Evolutionary conservation across 768 basidiomycete genomes (phyloP), one percentile per base, ranked within the genome.

Genomic region (Collybia mongolica): DNA sequence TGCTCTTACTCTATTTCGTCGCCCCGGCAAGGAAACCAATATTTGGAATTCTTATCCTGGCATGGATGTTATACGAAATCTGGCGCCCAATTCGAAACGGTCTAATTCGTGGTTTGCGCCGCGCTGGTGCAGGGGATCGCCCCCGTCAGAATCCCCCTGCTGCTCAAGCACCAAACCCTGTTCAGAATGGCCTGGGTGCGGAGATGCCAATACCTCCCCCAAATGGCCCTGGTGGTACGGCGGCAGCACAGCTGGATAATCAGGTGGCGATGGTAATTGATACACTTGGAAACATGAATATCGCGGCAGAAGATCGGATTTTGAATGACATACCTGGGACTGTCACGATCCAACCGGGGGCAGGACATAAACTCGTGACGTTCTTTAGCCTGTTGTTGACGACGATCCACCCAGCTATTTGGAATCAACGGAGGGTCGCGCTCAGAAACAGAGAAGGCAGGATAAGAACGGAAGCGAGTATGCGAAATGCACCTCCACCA

Each of bases 21-120:
- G 83, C 84, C 3, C 88, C 88, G 0, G 77, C 84, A 6, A 76
- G 84, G 55, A 86, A 87, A 48, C 88, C 88, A 5, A 62, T 90
- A 17, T 78, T 90, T 51, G 85, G 82, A 29, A 55, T 87, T 35
- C 67, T 89, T 49, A 75, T 90, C 24, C 66, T 83, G 19, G 79
- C 73, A 2, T 90, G 86, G 86, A 80, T 88, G 64, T 48, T 85
- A 20, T 90, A 87, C 62, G 88, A 90, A 64, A 81, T 86, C 28
- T 88, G 86, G 86, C 79, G 77, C 45, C 83, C 84, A 20, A 76
- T 90, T 50, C 76, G 83, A 35, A 75, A 66, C 57, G 79, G 59
- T 43, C 59, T 73, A 23, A 59, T 64, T 26, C 71, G 73, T 46
- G 68, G 66, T 7, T 56, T 62, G 42, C 74, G 72, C 52, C 70